A percentile compares a stretch with the other conserved stretches of the same genome.
Evolutionary conservation across 805 yeast species (phyloP).

Genomic region (Barnettozyma populi): DNA sequence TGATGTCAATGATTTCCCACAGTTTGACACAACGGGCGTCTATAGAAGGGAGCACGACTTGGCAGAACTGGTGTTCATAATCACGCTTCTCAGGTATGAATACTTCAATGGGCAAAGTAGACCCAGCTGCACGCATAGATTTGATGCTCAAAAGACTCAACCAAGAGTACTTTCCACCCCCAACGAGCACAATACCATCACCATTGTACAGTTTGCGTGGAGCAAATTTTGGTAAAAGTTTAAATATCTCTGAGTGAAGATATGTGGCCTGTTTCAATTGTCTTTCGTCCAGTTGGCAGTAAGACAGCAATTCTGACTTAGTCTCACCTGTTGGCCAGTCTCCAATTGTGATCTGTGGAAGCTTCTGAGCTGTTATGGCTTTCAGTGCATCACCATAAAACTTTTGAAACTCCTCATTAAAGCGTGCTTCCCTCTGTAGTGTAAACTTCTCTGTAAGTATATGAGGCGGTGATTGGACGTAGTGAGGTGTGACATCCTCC

Average conservation of each 20-base stretch:
- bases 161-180: constrained; percentile 65
- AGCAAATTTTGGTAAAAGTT: not conserved
- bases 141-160: constrained; percentile 46
- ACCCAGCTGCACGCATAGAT: constrained; percentile 53
- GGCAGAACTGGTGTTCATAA: constrained; percentile 64
- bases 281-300: not conserved
- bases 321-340: not conserved
- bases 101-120: constrained; percentile 70
- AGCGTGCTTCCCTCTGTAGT: not conserved
- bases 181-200: constrained; percentile 62
- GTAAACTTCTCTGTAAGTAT: not conserved
- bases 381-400: not conserved
- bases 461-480: not conserved
- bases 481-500: not conserved
- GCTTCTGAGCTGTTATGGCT: not conserved
- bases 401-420: not conserved
- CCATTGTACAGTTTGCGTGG: not conserved
- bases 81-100: constrained; percentile 61
- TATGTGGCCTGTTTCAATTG: not conserved
- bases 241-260: not conserved
- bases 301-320: not conserved
- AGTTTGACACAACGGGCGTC: constrained; percentile 51
- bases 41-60: constrained; percentile 49
- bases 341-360: not conserved
- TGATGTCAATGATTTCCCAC: constrained; percentile 41